phyloP scores from a whole-genome alignment of 1,284 basidiomycete species.

The Rhizoctonia solani region DNA sequence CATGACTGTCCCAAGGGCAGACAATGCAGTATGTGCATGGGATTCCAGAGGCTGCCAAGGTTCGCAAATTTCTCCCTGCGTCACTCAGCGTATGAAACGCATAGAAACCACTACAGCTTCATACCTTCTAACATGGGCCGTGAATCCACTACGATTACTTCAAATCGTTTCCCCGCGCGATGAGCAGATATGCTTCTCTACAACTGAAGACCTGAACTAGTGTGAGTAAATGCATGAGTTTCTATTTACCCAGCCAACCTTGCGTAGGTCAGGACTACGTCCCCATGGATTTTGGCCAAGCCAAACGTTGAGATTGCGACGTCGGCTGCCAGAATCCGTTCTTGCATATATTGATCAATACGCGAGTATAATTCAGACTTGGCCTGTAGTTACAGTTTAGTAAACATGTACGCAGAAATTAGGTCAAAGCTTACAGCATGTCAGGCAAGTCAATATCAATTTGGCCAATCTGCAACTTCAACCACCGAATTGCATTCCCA shows the following conservation, averaged over 20 bases:
- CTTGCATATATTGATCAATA: constrained; percentile 93
- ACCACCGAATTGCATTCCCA: constrained; percentile 91
- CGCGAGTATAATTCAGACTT: constrained; percentile 82
- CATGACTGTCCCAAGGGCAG: constrained; percentile 85
- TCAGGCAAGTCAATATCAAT: constrained; percentile 91
- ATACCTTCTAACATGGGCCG: constrained; percentile 89
- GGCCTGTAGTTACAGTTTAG: constrained; percentile 58
- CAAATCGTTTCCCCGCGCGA: constrained; percentile 73
- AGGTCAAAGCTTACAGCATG: constrained; percentile 71
- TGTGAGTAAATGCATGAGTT: constrained; percentile 37
- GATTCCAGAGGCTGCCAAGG: constrained; percentile 73
- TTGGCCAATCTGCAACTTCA: constrained; percentile 94
- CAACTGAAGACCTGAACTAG: constrained; percentile 78
- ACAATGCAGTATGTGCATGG: constrained; percentile 88
- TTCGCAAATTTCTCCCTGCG: constrained; percentile 77
- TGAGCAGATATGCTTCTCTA: constrained; percentile 88
- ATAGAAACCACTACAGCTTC: neutral
- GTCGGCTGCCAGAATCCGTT: constrained; percentile 91
- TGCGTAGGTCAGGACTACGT: constrained; percentile 92
- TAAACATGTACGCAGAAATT: neutral
- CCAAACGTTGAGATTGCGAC: constrained; percentile 91
- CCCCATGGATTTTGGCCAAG: constrained; percentile 90
- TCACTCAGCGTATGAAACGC: neutral
- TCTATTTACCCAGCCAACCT: constrained; percentile 53
- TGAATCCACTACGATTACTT: constrained; percentile 94